These are phyloP conservation scores for Boletus bicolor DNA, from an alignment of 768 basidiomycete species.

Conservation along the genomic window DNA sequence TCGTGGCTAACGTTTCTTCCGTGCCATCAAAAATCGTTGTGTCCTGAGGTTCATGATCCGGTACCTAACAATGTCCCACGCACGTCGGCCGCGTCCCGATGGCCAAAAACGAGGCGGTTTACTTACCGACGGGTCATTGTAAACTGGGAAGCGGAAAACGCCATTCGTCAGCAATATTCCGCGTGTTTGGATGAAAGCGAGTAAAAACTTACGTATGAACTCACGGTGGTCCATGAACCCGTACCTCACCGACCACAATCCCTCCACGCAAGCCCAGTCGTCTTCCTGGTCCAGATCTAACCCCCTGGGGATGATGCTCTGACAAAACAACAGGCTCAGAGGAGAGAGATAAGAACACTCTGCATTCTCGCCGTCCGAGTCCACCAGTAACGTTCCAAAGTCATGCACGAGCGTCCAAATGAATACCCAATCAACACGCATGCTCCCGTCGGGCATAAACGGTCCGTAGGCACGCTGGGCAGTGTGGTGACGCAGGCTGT, in stretches of 20 bases:
- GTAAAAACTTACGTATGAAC: conserved; percentile 48
- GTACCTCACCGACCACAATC: conserved; percentile 61
- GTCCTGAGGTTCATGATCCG: conserved; percentile 36
- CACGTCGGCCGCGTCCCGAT: background rate
- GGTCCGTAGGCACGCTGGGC: conserved; percentile 55
- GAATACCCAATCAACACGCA: conserved; percentile 57
- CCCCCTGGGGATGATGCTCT: conserved; percentile 43
- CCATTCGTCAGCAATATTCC: conserved; percentile 3
- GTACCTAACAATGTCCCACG: conserved; percentile 19
- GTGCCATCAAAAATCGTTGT: conserved; percentile 47
- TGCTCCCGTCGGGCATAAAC: conserved; percentile 43
- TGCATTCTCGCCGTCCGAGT: conserved; percentile 33
- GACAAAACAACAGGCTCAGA: conserved; percentile 53
- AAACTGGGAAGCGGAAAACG: conserved; percentile 33
- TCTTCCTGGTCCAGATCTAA: conserved; percentile 31
- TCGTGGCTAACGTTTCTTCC: conserved; percentile 49
- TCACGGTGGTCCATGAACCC: conserved; percentile 69
- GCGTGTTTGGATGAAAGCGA: background rate
- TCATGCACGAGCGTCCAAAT: conserved; percentile 53
- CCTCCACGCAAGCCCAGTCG: conserved; percentile 44
- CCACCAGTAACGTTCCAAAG: conserved; percentile 51
- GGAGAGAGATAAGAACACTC: conserved; percentile 35
- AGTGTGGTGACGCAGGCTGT: conserved; percentile 57
- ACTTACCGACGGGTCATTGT: conserved; percentile 42
- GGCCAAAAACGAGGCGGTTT: background rate